Percentiles rank a stretch among this genome's conserved stretches.
These are phyloP conservation scores for Thraustochytrium striatum DNA, from an alignment of 352 stramenopile genomes.

Conservation along the genomic window DNA sequence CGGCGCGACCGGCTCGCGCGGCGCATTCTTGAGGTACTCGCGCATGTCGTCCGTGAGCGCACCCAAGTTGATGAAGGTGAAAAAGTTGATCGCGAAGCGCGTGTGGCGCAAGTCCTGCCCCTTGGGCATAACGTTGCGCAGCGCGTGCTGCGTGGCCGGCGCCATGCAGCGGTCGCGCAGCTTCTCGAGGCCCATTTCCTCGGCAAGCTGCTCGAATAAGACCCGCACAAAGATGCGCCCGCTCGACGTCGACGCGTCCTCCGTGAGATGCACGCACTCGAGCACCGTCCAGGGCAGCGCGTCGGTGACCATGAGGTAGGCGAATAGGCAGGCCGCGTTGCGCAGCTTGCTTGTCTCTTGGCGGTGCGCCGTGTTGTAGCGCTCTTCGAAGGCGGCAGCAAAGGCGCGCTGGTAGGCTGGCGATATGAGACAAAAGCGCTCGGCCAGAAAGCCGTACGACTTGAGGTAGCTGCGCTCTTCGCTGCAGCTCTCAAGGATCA, in stretches of 20 bases:
- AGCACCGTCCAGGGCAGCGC: slow-evolving; percentile 95
- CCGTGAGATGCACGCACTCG: slow-evolving; percentile 91
- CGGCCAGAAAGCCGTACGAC: slow-evolving; percentile 87
- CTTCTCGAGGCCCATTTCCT: slow-evolving; percentile 90
- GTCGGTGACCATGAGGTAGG: slow-evolving; percentile 94
- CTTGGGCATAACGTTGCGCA: slow-evolving; percentile 91
- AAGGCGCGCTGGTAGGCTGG: slow-evolving; percentile 91
- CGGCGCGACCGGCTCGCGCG: slow-evolving; percentile 67
- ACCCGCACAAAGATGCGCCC: slow-evolving; percentile 99
- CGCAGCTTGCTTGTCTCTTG: slow-evolving; percentile 98
- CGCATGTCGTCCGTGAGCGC: slow-evolving; percentile 92
- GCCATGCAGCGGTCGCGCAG: slow-evolving; percentile 91
- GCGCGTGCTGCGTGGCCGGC: slow-evolving; percentile 78
- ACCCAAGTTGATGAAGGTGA: slow-evolving; percentile 96
- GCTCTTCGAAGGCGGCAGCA: slow-evolving; percentile 80
- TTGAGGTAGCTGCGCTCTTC: slow-evolving; percentile 82
- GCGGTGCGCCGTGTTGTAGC: slow-evolving; percentile 70
- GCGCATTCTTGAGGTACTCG: slow-evolving; percentile 91
- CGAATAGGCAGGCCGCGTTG: slow-evolving; percentile 98
- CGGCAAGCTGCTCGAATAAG: slow-evolving; percentile 91
- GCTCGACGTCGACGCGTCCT: slow-evolving; percentile 97
- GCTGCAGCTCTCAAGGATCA: slow-evolving; percentile 98
- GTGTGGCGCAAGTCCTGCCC: slow-evolving; percentile 91
- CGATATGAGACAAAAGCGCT: slow-evolving; percentile 93
- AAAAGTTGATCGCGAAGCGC: slow-evolving; percentile 99